Evolutionary conservation across 148 eudicot species (phyloP).

Genomic region (Chenopodium berlandieri): DNA sequence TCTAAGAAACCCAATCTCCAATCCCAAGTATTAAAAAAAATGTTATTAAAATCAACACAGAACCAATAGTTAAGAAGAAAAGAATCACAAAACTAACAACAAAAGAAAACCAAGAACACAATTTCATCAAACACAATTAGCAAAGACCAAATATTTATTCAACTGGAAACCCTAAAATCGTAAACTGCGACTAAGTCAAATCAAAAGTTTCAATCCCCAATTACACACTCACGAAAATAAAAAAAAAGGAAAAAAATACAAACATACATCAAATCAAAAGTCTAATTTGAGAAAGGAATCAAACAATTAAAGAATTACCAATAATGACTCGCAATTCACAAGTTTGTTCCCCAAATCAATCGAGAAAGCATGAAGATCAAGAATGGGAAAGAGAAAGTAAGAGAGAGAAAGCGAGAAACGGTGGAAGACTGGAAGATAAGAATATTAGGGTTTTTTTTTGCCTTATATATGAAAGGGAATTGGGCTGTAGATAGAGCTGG

Average conservation of each 20-base stretch:
- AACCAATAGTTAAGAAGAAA: neutral
- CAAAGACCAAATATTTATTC: neutral
- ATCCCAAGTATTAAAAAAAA: neutral
- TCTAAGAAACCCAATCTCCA: no score
- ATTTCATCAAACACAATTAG: neutral
- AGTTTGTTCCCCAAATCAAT: neutral
- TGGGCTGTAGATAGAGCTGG: no score
- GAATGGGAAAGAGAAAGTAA: no score
- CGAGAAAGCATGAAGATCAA: neutral
- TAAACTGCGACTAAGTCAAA: neutral
- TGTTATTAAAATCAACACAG: neutral
- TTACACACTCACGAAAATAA: neutral
- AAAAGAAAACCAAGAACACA: neutral
- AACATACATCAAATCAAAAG: neutral
- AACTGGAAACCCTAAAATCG: neutral
- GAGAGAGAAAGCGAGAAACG: no score
- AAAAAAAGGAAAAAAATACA: neutral
- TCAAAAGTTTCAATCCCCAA: neutral
- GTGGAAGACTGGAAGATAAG: no score
- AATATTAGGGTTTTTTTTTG: no score
- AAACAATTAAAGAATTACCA: neutral
- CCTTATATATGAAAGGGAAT: no score
- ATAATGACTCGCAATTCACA: neutral
- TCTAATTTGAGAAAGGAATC: neutral
- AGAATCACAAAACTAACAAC: neutral